Evolutionary conservation across 306 rosid genomes (phyloP).

Genomic region (Trichosanthes truncata): DNA sequence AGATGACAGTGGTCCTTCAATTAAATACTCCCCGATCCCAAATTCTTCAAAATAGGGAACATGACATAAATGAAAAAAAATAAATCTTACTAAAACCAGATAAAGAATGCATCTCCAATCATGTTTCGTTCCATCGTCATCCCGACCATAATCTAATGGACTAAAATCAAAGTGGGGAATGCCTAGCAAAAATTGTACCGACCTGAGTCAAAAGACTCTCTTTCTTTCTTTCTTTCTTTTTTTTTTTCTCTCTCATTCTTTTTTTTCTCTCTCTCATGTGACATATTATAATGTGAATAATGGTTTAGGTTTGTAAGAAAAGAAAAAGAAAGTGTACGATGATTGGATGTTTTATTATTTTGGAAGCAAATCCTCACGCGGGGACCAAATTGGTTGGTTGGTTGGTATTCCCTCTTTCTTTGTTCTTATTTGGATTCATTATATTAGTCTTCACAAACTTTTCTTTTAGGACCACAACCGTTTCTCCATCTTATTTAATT

Average conservation of each 20-base stretch:
- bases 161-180: not conserved
- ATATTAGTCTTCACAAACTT: not conserved
- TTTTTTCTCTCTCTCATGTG: not conserved
- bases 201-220: not conserved
- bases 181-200: not conserved
- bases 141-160: not conserved
- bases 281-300: not conserved
- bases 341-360: not conserved
- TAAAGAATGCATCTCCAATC: not conserved
- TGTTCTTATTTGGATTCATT: not conserved
- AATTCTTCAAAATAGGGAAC: no score
- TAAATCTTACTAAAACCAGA: no score
- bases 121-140: not conserved
- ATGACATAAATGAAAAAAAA: no score
- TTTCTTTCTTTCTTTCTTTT: no score
- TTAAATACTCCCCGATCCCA: no score
- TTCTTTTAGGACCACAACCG: not conserved
- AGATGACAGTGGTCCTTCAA: no score
- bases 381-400: conserved; percentile 11
- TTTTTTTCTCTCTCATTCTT: not conserved
- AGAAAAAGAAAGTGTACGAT: not conserved
- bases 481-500: not conserved
- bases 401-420: not conserved
- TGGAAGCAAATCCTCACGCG: conserved; percentile 1
- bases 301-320: not conserved